Conservation (phyloP, 768 basidiomycete species). For the Russula sp. region DNA sequence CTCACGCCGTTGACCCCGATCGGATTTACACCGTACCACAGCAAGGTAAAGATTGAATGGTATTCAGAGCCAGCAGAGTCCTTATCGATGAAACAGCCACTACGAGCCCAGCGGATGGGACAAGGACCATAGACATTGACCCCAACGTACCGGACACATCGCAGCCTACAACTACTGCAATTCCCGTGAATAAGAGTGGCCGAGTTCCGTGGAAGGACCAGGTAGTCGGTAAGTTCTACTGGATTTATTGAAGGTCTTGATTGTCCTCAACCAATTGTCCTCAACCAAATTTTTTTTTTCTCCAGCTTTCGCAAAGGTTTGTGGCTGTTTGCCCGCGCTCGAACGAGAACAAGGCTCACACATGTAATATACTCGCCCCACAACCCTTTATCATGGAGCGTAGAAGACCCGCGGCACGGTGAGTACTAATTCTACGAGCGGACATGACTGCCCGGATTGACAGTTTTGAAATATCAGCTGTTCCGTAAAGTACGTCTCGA, state of each 20-base stretch:
- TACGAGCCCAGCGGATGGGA: slow-evolving; percentile 32
- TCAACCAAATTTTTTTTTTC: neutral
- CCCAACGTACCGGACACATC: slow-evolving; percentile 11
- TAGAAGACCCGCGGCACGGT: slow-evolving; percentile 17
- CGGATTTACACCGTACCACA: slow-evolving; percentile 28
- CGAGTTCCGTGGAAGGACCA: slow-evolving; percentile 51
- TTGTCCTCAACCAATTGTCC: neutral
- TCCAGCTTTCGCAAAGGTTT: slow-evolving; percentile 15
- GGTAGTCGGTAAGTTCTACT: slow-evolving; percentile 40
- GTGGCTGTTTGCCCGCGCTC: neutral
- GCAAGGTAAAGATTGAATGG: slow-evolving; percentile 26
- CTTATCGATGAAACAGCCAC: slow-evolving; percentile 19
- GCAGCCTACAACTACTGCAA: slow-evolving; percentile 13
- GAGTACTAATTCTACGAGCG: neutral
- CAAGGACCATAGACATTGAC: slow-evolving; percentile 26
- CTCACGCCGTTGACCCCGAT: slow-evolving; percentile 26
- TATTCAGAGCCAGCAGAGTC: neutral
- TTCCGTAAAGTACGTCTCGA: slow-evolving; percentile 16
- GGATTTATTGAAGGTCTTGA: neutral
- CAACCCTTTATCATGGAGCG: neutral
- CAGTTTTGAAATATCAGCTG: neutral
- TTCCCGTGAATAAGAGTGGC: slow-evolving; percentile 16
- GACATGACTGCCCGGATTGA: neutral
- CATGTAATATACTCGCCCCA: neutral
- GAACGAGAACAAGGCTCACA: neutral